A percentile compares a stretch with the other conserved stretches of the same genome.
Conservation (phyloP, 306 rosid species). For the Biancaea sappan region DNA sequence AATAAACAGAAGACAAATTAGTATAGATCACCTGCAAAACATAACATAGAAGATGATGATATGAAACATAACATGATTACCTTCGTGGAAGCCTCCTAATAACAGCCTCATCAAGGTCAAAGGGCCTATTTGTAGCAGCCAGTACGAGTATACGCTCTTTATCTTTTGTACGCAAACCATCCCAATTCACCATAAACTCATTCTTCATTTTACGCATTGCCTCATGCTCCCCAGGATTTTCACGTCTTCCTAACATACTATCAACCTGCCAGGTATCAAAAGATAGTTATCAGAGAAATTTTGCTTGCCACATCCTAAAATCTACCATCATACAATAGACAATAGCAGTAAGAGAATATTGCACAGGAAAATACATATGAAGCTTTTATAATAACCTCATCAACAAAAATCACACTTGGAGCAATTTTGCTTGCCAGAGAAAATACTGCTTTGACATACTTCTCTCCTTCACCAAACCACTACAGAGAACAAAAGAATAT, state of each 20-base stretch:
- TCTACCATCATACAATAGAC: slow-evolving; percentile 1
- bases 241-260: slow-evolving; percentile 98
- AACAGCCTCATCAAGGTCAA: slow-evolving; percentile 99
- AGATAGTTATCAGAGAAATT: not conserved
- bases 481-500: slow-evolving; percentile 45
- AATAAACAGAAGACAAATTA: not conserved
- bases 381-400: slow-evolving; percentile 66
- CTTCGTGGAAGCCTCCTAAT: slow-evolving; percentile 98
- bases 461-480: slow-evolving; percentile 99
- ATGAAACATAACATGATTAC: slow-evolving; percentile 39
- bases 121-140: slow-evolving; percentile 97
- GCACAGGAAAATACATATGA: not conserved
- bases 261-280: slow-evolving; percentile 67
- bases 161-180: slow-evolving; percentile 96
- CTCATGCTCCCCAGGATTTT: slow-evolving; percentile 95
- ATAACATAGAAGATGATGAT: not conserved
- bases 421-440: slow-evolving; percentile 97
- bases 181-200: slow-evolving; percentile 99
- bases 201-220: slow-evolving; percentile 99
- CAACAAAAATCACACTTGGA: slow-evolving; percentile 94
- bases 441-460: slow-evolving; percentile 93
- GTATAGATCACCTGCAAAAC: slow-evolving; percentile 1
- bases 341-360: not conserved
- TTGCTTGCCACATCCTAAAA: slow-evolving; percentile 8
- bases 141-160: slow-evolving; percentile 96